Evolutionary conservation across 2,329 filamentous ascomycete species (phyloP).

Genomic region (Colletotrichum limetticola): DNA sequence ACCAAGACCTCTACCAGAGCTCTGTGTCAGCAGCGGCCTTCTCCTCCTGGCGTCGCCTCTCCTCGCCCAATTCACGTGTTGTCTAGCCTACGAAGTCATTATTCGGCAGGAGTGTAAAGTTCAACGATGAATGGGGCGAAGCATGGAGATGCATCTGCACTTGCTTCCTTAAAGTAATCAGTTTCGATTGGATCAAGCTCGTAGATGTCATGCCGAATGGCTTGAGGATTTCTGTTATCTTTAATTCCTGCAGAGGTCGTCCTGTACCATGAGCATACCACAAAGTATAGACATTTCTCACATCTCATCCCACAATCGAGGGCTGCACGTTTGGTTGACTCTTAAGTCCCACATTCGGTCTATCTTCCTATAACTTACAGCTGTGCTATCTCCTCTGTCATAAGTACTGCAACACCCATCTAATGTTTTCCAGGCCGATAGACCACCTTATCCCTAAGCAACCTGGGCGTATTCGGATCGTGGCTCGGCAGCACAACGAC

Average conservation of each 20-base stretch:
- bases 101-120: too few species aligned
- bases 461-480: slow-evolving; percentile 34
- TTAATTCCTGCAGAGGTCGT: neutral
- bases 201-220: neutral
- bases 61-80: too few species aligned
- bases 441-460: slow-evolving; percentile 15
- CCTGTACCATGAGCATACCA: neutral
- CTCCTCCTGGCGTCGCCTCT: too few species aligned
- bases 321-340: too few species aligned
- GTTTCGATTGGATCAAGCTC: neutral
- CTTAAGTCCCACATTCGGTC: too few species aligned
- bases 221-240: neutral
- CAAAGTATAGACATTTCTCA: neutral
- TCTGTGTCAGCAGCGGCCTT: too few species aligned
- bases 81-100: too few species aligned
- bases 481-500: slow-evolving; percentile 43
- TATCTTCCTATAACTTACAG: neutral
- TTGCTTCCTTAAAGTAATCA: too few species aligned
- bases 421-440: slow-evolving; percentile 20
- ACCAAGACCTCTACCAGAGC: too few species aligned
- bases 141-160: too few species aligned
- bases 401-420: neutral
- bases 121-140: too few species aligned
- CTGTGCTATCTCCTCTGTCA: neutral
- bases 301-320: neutral